Base-by-base conservation (phyloP, 106 monocot species). In the Amphibolis antarctica region DNA sequence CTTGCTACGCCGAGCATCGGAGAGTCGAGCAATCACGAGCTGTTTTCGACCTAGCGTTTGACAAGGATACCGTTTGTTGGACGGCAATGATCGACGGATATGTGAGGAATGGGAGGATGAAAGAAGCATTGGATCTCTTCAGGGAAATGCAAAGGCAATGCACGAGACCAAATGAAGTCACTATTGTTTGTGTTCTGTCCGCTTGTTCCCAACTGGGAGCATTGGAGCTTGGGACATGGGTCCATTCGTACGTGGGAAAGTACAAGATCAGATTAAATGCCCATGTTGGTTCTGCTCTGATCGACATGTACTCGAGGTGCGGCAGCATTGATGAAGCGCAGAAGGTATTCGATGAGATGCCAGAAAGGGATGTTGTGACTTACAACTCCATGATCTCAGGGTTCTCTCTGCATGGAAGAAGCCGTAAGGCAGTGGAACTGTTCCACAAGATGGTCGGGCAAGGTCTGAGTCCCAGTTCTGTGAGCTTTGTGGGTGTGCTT, bases 201-300 rank as follows among this genome's bases (percentile, higher is more conserved):
- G 85, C 73, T 11, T 85, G 80, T 56, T 73, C 85, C n/a, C 85
- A 75, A 28, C 20, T 80, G 22, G 85, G 85, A 5, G 78, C 80
- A 7, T 59, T 85, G 15, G 68, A 85, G 71, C 77, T 85, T 12
- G 85, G 85, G 31, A 77, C 68, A 66, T 85, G 81, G 85, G 44
- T 85, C 3, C 80, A 85, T 53, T 85, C 81, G 0, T 85, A 78
- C 21, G 26, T 78, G 4, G 58, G 62, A 12, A 72, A 66, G 55
- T 46, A 62, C 12, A 27, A 13, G 0, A 65, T 85, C 43, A 58
- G 46, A 21, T 18, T 29, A 12, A 74, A 74, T 51, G 25, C 45
- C 5, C 63, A 65, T 31, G 65, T 65, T 12, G 70, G 76, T 19
- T 73, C 84, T 0, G 60, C 84, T 28, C 80, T 84, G 23, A 46